phyloP scores from a whole-genome alignment of 2,329 filamentous ascomycete species.

The Nemania sp. region DNA sequence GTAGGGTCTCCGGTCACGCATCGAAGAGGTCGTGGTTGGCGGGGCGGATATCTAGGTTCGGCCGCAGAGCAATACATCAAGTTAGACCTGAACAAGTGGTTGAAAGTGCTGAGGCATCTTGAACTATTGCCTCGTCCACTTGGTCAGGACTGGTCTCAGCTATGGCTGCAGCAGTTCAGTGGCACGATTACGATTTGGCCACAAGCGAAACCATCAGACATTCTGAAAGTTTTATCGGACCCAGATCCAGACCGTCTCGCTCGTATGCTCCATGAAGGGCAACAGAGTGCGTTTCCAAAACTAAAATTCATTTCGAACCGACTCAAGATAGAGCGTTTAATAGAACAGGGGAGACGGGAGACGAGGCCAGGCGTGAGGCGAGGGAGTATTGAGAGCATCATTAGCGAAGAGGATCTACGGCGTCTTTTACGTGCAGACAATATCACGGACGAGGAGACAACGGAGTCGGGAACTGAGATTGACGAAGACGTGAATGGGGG shows the following conservation, averaged over 20 bases:
- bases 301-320: conserved; percentile 89
- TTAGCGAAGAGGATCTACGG: conserved; percentile 64
- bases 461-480: conserved; percentile 33
- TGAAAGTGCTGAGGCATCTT: conserved; percentile 89
- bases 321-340: conserved; percentile 75
- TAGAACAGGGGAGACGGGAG: conserved; percentile 63
- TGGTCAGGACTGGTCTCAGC: conserved; percentile 94
- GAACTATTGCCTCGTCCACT: conserved; percentile 88
- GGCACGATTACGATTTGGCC: conserved; percentile 98
- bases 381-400: conserved; percentile 62
- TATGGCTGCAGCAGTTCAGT: conserved; percentile 94
- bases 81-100: conserved; percentile 95
- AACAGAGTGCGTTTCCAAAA: conserved; percentile 88
- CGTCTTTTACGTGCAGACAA: conserved; percentile 48
- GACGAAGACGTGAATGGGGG: conserved; percentile 40
- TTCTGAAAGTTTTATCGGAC: conserved; percentile 83
- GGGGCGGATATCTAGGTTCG: conserved; percentile 90
- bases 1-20: conserved; percentile 95
- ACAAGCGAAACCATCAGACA: conserved; percentile 76
- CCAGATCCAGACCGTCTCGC: conserved; percentile 76
- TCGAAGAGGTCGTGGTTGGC: conserved; percentile 90
- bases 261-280: conserved; percentile 87
- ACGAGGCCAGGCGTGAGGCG: conserved; percentile 54
- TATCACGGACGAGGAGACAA: conserved; percentile 39
- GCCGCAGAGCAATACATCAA: conserved; percentile 95